These are phyloP conservation scores for Sanghuangporus baumii DNA, from an alignment of 1,284 basidiomycete genomes.

Conservation along the genomic window DNA sequence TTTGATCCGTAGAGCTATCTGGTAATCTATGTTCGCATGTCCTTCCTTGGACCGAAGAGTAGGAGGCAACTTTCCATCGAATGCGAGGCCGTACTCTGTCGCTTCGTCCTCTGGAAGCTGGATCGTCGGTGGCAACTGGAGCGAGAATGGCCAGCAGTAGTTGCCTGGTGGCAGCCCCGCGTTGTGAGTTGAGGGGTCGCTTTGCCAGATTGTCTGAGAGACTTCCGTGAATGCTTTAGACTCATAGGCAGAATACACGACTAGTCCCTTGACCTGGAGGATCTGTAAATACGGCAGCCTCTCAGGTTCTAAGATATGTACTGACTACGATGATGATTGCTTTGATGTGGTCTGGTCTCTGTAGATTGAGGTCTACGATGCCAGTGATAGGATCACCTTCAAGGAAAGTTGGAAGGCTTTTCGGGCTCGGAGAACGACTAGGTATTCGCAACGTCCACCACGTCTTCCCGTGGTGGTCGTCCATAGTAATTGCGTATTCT, in stretches of 20 bases:
- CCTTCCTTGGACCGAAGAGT: background rate
- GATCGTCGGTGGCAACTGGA: slow-evolving; percentile 14
- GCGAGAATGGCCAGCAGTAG: slow-evolving; percentile 17
- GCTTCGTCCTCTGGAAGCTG: background rate
- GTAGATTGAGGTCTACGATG: slow-evolving; percentile 15
- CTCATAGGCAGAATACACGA: slow-evolving; percentile 11
- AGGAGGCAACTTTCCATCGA: background rate
- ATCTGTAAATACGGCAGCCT: background rate
- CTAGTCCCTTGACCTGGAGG: background rate
- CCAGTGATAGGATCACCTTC: slow-evolving; percentile 17
- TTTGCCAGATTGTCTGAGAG: slow-evolving; percentile 16
- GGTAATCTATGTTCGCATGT: slow-evolving; percentile 12
- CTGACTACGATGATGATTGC: slow-evolving; percentile 7
- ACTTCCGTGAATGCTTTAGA: slow-evolving; percentile 11
- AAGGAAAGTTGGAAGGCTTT: slow-evolving; percentile 13
- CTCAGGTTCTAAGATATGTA: background rate
- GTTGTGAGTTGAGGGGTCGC: background rate
- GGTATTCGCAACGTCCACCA: slow-evolving; percentile 15
- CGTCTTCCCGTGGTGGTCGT: slow-evolving; percentile 4
- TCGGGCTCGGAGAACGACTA: background rate
- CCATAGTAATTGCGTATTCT: background rate
- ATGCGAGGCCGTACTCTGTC: background rate
- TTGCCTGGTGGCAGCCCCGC: slow-evolving; percentile 14
- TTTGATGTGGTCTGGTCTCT: slow-evolving; percentile 16
- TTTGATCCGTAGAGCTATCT: slow-evolving; percentile 11